Evolutionary conservation across 2,329 filamentous ascomycete genomes (phyloP), one percentile per base, ranked within the genome.

Genomic region (Fonsecaea erecta): DNA sequence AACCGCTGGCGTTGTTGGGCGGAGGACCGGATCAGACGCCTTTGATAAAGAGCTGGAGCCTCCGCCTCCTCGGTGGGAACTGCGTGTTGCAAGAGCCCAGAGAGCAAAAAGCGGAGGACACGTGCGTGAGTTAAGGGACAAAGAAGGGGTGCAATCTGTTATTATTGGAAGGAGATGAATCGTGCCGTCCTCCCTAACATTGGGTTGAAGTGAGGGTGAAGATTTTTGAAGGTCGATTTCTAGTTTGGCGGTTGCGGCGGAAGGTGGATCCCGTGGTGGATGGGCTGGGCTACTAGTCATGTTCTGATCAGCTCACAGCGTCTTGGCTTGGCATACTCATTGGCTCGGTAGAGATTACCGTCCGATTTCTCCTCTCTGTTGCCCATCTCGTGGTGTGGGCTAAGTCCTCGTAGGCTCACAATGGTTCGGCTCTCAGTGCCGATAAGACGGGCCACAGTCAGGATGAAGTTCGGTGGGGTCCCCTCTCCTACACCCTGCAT

Each of bases 171-270:
- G 37, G 5, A 18, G 16, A 18, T 18, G 14, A 12, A 40, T 40
- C 12, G 35, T 40, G 35, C 12, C 35, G 14, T 40, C 14, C 2
- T 14, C 14, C 35, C n/a, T 16, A 14, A 14, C 14, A 6, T n/a
- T n/a, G 35, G 35, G 5, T n/a, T 16, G n/a, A 24, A 24, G 18
- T 48, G 43, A 48, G 9, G 43, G 18, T 21, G 18, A 12, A 24
- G 21, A 7, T 48, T 24, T 24, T 12, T 11, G 21, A 48, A 51
- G 56, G 40, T 48, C 40, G 51, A 48, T 40, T 32, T 59, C 56
- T 32, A 24, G n/a, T 51, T 16, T 32, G 56, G 43, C 43, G 18
- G 18, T 48, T 24, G 21, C 18, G 4, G 43, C 43, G 43, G 43
- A 48, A 48, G 43, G 43, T 48, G 43, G 43, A 48, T 48, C 43